Percentiles rank a stretch among this genome's conserved stretches.
These are phyloP conservation scores for Aspergillus sp. DNA, from an alignment of 2,329 filamentous ascomycete genomes.

Conservation along the genomic window DNA sequence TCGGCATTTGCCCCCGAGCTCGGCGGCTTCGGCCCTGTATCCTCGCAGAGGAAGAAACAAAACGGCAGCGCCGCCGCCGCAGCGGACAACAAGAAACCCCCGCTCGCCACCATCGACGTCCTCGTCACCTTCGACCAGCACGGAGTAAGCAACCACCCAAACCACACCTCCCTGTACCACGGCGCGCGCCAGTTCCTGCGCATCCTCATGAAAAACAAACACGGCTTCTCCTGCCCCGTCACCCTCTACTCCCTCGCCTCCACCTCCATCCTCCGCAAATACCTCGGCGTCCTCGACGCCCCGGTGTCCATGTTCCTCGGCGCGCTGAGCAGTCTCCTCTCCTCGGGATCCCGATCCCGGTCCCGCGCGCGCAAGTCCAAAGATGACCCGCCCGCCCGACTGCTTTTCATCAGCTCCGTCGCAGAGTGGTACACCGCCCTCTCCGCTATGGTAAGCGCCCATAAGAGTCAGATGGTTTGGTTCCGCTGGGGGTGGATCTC, in stretches of 20 bases:
- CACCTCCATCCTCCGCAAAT: conserved; percentile 69
- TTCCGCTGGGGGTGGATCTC: conserved; percentile 94
- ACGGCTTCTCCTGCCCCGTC: conserved; percentile 62
- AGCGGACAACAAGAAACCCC: conserved; percentile 33
- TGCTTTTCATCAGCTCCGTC: conserved; percentile 65
- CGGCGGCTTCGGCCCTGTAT: conserved; percentile 25
- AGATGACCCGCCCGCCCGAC: conserved; percentile 47
- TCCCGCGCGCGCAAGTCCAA: conserved; percentile 26
- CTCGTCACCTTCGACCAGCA: conserved; percentile 81
- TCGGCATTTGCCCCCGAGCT: conserved; percentile 64
- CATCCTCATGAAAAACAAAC: conserved; percentile 52
- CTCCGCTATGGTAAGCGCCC: conserved; percentile 78
- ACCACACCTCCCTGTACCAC: conserved; percentile 82
- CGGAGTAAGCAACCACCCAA: conserved; percentile 82
- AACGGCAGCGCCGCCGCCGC: conserved; percentile 11
- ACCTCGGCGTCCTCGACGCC: conserved; percentile 65
- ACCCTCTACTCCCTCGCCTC: conserved; percentile 76
- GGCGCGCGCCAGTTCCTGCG: conserved; percentile 67
- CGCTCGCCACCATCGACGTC: conserved; percentile 58
- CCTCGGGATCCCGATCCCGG: conserved; percentile 6
- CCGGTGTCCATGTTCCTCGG: conserved; percentile 58
- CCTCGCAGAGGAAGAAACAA: conserved; percentile 19
- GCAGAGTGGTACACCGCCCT: conserved; percentile 58
- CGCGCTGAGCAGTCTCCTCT: conserved; percentile 31
- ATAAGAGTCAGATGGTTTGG: conserved; percentile 97